Percentiles rank a stretch among this genome's conserved stretches.
Evolutionary conservation across 139 green algal species (phyloP).

Genomic region (Gonium pectorale): DNA sequence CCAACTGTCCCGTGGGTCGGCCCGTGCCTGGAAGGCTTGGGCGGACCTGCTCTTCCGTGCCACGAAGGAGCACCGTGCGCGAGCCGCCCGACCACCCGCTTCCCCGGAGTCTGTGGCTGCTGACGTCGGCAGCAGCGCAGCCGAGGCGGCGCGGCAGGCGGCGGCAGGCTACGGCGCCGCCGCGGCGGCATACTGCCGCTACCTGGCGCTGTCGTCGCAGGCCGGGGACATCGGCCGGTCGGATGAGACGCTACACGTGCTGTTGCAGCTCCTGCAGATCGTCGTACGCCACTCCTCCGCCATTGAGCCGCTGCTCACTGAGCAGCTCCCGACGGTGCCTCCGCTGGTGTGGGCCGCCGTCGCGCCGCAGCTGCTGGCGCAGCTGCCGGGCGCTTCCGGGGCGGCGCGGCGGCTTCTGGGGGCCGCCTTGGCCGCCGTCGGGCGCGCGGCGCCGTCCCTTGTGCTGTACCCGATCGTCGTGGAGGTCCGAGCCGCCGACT

Average conservation of each 20-base stretch:
- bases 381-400: conserved; percentile 48
- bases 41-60: conserved; percentile 37
- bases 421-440: conserved; percentile 52
- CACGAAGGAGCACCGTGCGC: conserved; percentile 12
- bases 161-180: conserved; percentile 35
- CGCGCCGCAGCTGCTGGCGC: conserved; percentile 71
- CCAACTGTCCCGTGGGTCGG: not conserved
- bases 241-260: conserved; percentile 52
- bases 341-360: conserved; percentile 62
- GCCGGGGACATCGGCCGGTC: not conserved
- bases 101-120: not conserved
- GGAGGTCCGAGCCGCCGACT: conserved; percentile 34
- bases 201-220: conserved; percentile 46
- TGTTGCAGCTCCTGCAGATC: conserved; percentile 65
- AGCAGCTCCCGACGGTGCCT: conserved; percentile 50
- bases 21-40: conserved; percentile 44
- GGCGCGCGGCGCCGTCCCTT: conserved; percentile 54
- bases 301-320: conserved; percentile 42
- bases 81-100: too few species aligned
- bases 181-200: conserved; percentile 52
- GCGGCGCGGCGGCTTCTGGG: conserved; percentile 42
- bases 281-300: conserved; percentile 39
- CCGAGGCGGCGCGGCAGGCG: too few species aligned
- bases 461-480: conserved; percentile 75
- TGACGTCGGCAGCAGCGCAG: not conserved